A percentile compares a stretch with the other conserved stretches of the same genome.
These are phyloP conservation scores for Pythium chondricola DNA, from an alignment of 352 stramenopile genomes.

Conservation along the genomic window DNA sequence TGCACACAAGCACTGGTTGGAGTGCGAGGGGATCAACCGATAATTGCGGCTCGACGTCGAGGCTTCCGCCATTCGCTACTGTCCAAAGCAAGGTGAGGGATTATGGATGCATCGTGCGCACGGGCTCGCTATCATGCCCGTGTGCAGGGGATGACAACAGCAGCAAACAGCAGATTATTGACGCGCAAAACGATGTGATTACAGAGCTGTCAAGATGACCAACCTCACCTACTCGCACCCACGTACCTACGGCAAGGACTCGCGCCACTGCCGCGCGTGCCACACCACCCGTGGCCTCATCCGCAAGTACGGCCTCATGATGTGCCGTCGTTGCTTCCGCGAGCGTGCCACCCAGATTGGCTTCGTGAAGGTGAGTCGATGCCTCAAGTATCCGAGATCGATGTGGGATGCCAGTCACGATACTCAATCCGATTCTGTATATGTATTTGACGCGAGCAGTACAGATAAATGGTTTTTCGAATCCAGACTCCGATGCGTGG, in stretches of 20 bases:
- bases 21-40: slow-evolving; percentile 26
- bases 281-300: slow-evolving; percentile 91
- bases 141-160: not conserved
- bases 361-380: slow-evolving; percentile 88
- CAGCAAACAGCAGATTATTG: no score
- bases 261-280: slow-evolving; percentile 87
- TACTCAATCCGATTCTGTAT: no score
- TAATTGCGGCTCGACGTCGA: slow-evolving; percentile 27
- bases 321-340: slow-evolving; percentile 96
- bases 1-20: slow-evolving; percentile 51
- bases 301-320: slow-evolving; percentile 95
- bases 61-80: slow-evolving; percentile 68
- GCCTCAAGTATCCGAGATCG: no score
- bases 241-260: slow-evolving; percentile 88
- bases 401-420: no score
- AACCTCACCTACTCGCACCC: slow-evolving; percentile 87
- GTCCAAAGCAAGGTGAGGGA: slow-evolving; percentile 80
- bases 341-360: slow-evolving; percentile 93
- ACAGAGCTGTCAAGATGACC: slow-evolving; percentile 76
- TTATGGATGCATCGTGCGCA: slow-evolving; percentile 1
- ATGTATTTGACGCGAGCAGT: slow-evolving; percentile 16
- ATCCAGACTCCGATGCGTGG: slow-evolving; percentile 16
- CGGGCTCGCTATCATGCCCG: not conserved
- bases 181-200: no score
- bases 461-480: slow-evolving; percentile 24